phyloP scores from a whole-genome alignment of 2,329 filamentous ascomycete species.

The Gaeumannomyces sp. region DNA sequence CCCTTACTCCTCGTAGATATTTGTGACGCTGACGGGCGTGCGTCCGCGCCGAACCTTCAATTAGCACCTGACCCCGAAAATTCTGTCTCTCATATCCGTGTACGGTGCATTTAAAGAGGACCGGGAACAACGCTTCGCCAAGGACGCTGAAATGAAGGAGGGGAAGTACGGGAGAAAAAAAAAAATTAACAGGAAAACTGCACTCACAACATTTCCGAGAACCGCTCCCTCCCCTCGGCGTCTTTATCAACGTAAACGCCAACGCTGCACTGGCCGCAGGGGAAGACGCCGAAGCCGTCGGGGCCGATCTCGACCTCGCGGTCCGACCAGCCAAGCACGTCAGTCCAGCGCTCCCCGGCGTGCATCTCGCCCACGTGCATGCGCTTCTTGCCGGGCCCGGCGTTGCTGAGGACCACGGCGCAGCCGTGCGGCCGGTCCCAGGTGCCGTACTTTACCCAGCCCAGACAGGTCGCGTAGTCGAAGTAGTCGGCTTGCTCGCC shows the following conservation, averaged over 20 bases:
- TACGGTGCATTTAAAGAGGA: neutral
- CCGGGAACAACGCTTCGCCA: too few species aligned
- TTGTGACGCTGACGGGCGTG: conserved; percentile 18
- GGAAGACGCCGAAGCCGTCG: conserved; percentile 55
- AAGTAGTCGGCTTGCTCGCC: conserved; percentile 60
- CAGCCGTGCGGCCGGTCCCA: conserved; percentile 41
- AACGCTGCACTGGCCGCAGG: conserved; percentile 46
- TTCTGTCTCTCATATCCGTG: neutral
- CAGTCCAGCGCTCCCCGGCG: conserved; percentile 57
- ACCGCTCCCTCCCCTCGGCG: conserved; percentile 41
- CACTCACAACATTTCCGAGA: conserved; percentile 35
- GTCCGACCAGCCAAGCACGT: conserved; percentile 51
- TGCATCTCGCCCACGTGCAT: conserved; percentile 59
- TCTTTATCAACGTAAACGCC: conserved; percentile 54
- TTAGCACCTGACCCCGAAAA: conserved; percentile 4
- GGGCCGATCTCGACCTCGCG: conserved; percentile 52
- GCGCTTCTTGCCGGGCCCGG: conserved; percentile 41
- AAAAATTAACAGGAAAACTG: neutral
- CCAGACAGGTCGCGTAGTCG: conserved; percentile 55
- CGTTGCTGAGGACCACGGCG: conserved; percentile 52
- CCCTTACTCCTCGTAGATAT: conserved; percentile 22
- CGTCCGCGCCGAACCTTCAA: neutral
- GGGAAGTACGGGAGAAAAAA: too few species aligned
- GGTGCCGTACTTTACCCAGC: conserved; percentile 48
- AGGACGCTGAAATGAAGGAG: too few species aligned